Percentiles rank a stretch among this genome's conserved stretches.
phyloP scores from a whole-genome alignment of 2,329 filamentous ascomycete species.

The Diaporthe caulivora region DNA sequence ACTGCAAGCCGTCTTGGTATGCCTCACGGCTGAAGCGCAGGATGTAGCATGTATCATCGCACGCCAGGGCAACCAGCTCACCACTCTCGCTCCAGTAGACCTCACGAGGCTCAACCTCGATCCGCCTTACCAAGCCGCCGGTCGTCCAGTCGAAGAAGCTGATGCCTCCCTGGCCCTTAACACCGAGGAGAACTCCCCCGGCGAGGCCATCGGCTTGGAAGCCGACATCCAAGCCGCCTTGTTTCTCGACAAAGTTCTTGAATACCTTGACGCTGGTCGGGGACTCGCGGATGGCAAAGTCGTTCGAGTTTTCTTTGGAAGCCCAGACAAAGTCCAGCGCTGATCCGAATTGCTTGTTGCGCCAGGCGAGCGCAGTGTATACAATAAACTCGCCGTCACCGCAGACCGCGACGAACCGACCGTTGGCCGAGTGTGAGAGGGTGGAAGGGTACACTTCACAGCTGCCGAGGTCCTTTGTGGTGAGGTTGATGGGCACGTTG shows the following conservation, averaged over 20 bases:
- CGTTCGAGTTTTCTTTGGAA: constrained; percentile 96
- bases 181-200: constrained; percentile 90
- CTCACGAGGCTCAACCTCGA: constrained; percentile 81
- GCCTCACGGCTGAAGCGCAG: constrained; percentile 91
- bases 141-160: constrained; percentile 97
- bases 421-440: constrained; percentile 94
- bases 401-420: constrained; percentile 85
- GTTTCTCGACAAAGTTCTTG: constrained; percentile 96
- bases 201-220: constrained; percentile 94
- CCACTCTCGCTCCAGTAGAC: constrained; percentile 99
- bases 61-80: constrained; percentile 91
- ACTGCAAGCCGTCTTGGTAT: constrained; percentile 85
- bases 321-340: constrained; percentile 98
- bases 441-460: constrained; percentile 98
- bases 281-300: constrained; percentile 97
- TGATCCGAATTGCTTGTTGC: constrained; percentile 97
- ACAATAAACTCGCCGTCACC: constrained; percentile 99
- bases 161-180: constrained; percentile 93
- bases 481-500: constrained; percentile 84
- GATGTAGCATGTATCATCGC: constrained; percentile 90
- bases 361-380: constrained; percentile 95
- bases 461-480: constrained; percentile 93
- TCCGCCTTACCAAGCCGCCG: constrained; percentile 88
- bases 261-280: constrained; percentile 95
- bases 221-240: constrained; percentile 89